A percentile compares a stretch with the other conserved stretches of the same genome.
These are phyloP conservation scores for Beauveria rudraprayagi DNA, from an alignment of 2,329 filamentous ascomycete genomes.

Conservation along the genomic window DNA sequence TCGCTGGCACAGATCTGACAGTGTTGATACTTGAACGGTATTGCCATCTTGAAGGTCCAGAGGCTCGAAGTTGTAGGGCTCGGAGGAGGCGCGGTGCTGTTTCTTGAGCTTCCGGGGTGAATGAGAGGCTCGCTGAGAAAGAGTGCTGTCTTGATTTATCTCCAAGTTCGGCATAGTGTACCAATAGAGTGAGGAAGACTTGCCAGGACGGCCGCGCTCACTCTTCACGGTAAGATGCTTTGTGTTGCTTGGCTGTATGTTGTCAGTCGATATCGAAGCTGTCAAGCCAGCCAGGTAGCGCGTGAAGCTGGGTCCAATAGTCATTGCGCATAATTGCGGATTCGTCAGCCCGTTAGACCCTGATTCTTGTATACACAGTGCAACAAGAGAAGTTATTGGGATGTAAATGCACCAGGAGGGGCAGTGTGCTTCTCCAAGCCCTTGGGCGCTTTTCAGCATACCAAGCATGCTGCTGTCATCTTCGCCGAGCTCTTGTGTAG, in stretches of 20 bases:
- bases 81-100: neutral
- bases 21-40: slow-evolving; percentile 12
- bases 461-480: neutral
- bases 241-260: slow-evolving; percentile 25
- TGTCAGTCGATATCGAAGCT: slow-evolving; percentile 24
- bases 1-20: slow-evolving; percentile 20
- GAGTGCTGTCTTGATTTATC: slow-evolving; percentile 7
- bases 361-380: slow-evolving; percentile 21
- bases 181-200: slow-evolving; percentile 27
- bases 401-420: slow-evolving; percentile 28
- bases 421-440: slow-evolving; percentile 13
- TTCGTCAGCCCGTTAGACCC: slow-evolving; percentile 26
- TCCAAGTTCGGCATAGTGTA: slow-evolving; percentile 29
- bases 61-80: neutral
- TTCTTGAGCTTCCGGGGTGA: neutral
- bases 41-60: neutral
- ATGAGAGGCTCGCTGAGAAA: slow-evolving; percentile 1
- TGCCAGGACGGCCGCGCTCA: slow-evolving; percentile 28
- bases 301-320: slow-evolving; percentile 28
- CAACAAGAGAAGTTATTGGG: slow-evolving; percentile 25
- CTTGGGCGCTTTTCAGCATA: slow-evolving; percentile 16
- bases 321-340: slow-evolving; percentile 29
- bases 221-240: slow-evolving; percentile 27
- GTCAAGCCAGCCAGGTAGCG: slow-evolving; percentile 31
- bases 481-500: neutral